Evolutionary conservation across 345 rosid genomes (phyloP), one percentile per base, ranked within the genome.

Genomic region (Gossypium herbaceum): DNA sequence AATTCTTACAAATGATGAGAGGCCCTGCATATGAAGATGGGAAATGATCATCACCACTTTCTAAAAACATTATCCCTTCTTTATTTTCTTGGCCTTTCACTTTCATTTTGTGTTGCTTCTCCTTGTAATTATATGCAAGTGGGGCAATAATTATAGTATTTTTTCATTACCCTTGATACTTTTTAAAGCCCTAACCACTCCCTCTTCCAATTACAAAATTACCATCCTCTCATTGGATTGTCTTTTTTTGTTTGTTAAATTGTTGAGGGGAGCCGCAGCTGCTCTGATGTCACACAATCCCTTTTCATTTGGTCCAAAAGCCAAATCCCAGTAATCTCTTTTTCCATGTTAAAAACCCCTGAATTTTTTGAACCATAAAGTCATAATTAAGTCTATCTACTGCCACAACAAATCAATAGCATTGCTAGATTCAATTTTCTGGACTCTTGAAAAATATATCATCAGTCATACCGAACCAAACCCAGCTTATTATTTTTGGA

Each of bases 101-200:
- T 77, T 76, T 82, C 82, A 78, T 78, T 34, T 82, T 64, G 71
- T 77, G 77, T 63, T 76, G 41, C 74, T 81, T 75, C 63, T 60
- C 73, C 76, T 80, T 82, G 84, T 82, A 81, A 80, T 79, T 82
- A 81, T 85, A 75, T 81, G 82, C 83, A 79, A 85, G 84, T 85
- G 88, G 85, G 77, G 65, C 82, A 68, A 80, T 81, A 75, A 81
- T 85, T 82, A 68, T 73, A 76, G 9, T 25, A 24, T 66, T 79
- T 66, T 79, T 77, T 54, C 65, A 71, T 66, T 65, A 15, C 64
- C 77, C 77, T 22, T 10, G 13, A 50, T 56, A 9, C 68, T 51
- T 78, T 80, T 77, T 74, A 2, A 25, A 60, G 56, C 76, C 79
- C 78, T 74, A 80, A 78, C 84, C 78, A 76, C 82, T 73, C 78